These are phyloP conservation scores for Xenoacremonium recifei DNA, from an alignment of 2,329 filamentous ascomycete genomes.

Conservation along the genomic window DNA sequence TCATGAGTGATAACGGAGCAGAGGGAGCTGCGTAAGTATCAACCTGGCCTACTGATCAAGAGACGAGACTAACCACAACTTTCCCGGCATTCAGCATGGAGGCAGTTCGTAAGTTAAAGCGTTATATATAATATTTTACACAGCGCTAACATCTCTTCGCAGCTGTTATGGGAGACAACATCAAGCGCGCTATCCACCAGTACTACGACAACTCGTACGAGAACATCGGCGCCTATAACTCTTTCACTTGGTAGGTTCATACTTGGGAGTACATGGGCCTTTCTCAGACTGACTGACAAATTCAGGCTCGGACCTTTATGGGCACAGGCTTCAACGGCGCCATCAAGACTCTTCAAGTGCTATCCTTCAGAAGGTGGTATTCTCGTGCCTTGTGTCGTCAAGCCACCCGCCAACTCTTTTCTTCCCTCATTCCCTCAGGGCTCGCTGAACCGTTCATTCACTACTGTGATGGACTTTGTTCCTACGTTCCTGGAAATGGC, in stretches of 20 bases:
- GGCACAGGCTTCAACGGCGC: constrained; percentile 36
- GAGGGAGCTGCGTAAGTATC: constrained; percentile 50
- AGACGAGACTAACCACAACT: no score
- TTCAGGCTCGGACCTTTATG: constrained; percentile 10
- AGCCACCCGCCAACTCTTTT: constrained; percentile 14
- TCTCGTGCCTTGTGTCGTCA: constrained; percentile 49
- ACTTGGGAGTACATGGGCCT: no score
- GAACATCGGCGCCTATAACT: constrained; percentile 11
- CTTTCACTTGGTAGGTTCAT: constrained; percentile 21
- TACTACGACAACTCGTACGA: constrained; percentile 16
- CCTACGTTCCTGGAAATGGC: constrained; percentile 47
- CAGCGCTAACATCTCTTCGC: no score
- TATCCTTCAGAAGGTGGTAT: constrained; percentile 49
- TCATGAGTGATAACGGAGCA: constrained; percentile 62
- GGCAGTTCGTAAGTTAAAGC: no score
- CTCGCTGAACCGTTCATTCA: constrained; percentile 16
- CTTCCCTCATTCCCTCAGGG: constrained; percentile 3
- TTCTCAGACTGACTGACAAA: no score
- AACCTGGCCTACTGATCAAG: constrained; percentile 11
- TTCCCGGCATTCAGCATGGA: no score
- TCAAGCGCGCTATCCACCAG: constrained; percentile 12
- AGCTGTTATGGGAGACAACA: constrained; percentile 19
- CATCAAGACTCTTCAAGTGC: constrained; percentile 36
- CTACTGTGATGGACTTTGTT: constrained; percentile 50
- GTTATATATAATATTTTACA: no score